These are phyloP conservation scores for Aspergillus aculeatus DNA, from an alignment of 2,329 filamentous ascomycete genomes.

Conservation along the genomic window DNA sequence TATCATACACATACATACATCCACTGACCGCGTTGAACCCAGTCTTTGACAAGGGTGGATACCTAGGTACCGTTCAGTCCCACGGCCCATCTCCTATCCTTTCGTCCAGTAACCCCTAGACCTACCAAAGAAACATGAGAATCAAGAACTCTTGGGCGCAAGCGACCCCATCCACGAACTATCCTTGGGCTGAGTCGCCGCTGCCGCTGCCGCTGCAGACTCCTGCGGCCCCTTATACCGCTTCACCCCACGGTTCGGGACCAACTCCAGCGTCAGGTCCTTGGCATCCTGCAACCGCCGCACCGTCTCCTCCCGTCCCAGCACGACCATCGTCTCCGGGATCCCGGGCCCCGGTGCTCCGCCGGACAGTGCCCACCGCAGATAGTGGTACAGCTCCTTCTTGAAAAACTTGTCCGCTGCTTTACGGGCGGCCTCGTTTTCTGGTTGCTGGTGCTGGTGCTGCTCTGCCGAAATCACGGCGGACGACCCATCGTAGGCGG, in stretches of 20 bases:
- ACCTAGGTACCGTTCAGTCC: too few species aligned
- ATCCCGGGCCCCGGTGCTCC: constrained; percentile 55
- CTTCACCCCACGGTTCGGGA: constrained; percentile 15
- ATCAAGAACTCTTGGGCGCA: constrained; percentile 16
- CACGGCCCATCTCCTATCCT: too few species aligned
- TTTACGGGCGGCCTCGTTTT: constrained; percentile 19
- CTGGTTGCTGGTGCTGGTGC: constrained; percentile 9
- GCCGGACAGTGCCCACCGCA: constrained; percentile 57
- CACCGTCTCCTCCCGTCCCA: constrained; percentile 55
- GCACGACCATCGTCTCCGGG: constrained; percentile 53
- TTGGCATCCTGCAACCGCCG: constrained; percentile 45
- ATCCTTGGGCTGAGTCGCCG: constrained; percentile 17
- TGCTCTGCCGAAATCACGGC: constrained; percentile 2
- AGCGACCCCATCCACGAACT: constrained; percentile 38
- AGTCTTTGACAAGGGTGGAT: too few species aligned
- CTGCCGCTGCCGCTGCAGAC: neutral
- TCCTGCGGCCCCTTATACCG: neutral
- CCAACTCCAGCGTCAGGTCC: constrained; percentile 26
- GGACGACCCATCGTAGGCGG: constrained; percentile 32
- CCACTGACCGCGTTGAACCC: neutral
- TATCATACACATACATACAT: neutral
- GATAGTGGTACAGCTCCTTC: constrained; percentile 53
- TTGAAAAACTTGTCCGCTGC: constrained; percentile 38
- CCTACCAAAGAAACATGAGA: too few species aligned
- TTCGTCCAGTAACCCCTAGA: too few species aligned